phyloP scores from a whole-genome alignment of 306 rosid genomes.

The Casuarina cunninghamiana region DNA sequence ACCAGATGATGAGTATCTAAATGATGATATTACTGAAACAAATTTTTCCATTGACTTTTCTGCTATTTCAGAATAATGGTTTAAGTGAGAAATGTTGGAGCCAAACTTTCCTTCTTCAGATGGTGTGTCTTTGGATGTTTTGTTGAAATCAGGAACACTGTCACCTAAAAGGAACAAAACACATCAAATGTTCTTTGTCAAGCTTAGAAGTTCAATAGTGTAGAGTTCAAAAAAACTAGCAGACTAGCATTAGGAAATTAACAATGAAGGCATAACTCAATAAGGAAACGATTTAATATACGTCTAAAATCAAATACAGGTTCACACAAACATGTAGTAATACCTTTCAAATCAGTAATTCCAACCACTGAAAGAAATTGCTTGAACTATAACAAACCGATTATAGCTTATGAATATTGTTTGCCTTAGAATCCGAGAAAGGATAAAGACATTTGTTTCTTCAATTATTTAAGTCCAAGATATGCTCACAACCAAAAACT shows the following conservation, averaged over 20 bases:
- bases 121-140: conserved; percentile 26
- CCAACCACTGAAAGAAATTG: not conserved
- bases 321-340: not conserved
- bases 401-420: not conserved
- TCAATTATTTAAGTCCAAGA: not conserved
- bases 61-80: conserved; percentile 73
- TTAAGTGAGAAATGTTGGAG: conserved; percentile 77
- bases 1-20: conserved; percentile 61
- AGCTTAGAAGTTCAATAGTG: conserved; percentile 9
- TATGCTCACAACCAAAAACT: not conserved
- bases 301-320: conserved; percentile 3
- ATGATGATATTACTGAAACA: conserved; percentile 67
- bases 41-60: conserved; percentile 80
- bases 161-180: conserved; percentile 38
- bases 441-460: not conserved
- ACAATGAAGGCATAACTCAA: not conserved
- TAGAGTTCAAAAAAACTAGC: conserved; percentile 9
- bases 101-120: conserved; percentile 57
- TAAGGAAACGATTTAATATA: not conserved
- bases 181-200: conserved; percentile 2
- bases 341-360: not conserved
- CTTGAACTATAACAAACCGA: not conserved
- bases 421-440: not conserved
- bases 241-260: not conserved
- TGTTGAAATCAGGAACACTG: conserved; percentile 27